Conservation (phyloP, 371 early-diverging fungal species). For the Funneliformis caledonium region DNA sequence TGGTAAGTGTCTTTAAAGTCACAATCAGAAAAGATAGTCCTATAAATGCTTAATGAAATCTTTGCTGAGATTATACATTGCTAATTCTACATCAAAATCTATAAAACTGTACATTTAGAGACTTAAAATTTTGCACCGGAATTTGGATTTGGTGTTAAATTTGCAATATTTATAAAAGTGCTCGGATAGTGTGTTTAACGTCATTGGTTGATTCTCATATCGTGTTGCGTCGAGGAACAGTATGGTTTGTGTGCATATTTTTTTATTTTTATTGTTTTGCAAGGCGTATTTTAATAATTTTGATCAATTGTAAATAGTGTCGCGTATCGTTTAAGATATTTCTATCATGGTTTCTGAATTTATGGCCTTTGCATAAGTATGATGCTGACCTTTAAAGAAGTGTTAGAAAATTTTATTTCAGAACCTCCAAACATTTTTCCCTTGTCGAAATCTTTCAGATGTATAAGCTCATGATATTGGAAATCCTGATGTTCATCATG, state of each 20-base stretch:
- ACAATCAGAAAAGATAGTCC: constrained; percentile 59
- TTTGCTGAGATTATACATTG: constrained; percentile 61
- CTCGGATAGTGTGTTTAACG: constrained; percentile 54
- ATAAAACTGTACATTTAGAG: constrained; percentile 55
- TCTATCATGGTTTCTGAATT: constrained; percentile 49
- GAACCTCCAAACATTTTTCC: constrained; percentile 45
- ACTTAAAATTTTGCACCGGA: constrained; percentile 72
- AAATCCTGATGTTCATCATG: constrained; percentile 88
- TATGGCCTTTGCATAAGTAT: constrained; percentile 66
- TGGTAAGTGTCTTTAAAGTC: constrained; percentile 43
- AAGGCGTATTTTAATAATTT: no score
- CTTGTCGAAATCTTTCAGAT: constrained; percentile 59
- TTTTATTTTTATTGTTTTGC: no score
- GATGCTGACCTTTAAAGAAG: constrained; percentile 60
- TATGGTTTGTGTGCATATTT: no score
- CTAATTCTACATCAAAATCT: constrained; percentile 64
- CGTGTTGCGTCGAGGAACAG: no score
- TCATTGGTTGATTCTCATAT: no score
- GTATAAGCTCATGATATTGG: constrained; percentile 86
- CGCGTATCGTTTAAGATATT: constrained; percentile 59
- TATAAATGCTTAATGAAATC: constrained; percentile 78
- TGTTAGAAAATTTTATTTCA: constrained; percentile 50
- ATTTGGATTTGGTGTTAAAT: constrained; percentile 81
- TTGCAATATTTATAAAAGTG: constrained; percentile 73
- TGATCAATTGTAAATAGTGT: constrained; percentile 45